Evolutionary conservation across 805 yeast species (phyloP), one percentile per base, ranked within the genome.

Genomic region (Grigorovia humatica): DNA sequence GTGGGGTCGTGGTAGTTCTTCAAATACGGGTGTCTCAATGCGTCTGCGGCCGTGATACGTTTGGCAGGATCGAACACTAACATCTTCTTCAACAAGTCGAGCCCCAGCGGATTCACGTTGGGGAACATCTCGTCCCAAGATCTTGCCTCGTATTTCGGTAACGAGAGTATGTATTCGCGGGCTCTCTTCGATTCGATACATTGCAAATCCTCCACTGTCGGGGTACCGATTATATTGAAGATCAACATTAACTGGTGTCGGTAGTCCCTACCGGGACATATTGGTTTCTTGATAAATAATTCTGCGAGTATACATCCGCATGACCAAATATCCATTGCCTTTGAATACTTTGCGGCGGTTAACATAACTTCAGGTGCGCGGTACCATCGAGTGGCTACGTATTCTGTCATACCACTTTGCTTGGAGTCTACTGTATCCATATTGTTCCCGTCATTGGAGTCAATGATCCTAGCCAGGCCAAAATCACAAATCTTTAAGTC

Each of bases 331-430:
- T 91, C 98, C 62, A 91, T 91, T 40, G 96, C 96, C 42, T 91
- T 86, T 27, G 96, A 86, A 70, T 91, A 91, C 61, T 85, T 88
- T 56, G 89, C 91, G 61, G 90, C 88, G 13, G 96, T 88, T 48
- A 91, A 76, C 98, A 91, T 91, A 65, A 91, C 89, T 62, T 91
- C 98, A 0, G 98, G 98, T 0, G 98, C 98, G 52, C 98, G 75
- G 68, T 91, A 91, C 97, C 98, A 91, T 57, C 98, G 74, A 3
- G 98, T 91, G 9, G 98, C 98, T 45, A 91, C 98, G 65, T 91
- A 91, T 68, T 91, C 98, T 2, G 98, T 91, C 95, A 91, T 85
- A 1, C 65, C 64, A 51, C 56, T 57, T 11, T 56, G 55, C 43
- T 54, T 54, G 40, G 53, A 53, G n/a, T 53, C 48, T n/a, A 54